Conservation (phyloP, 345 rosid species). For the Salix caprea region DNA sequence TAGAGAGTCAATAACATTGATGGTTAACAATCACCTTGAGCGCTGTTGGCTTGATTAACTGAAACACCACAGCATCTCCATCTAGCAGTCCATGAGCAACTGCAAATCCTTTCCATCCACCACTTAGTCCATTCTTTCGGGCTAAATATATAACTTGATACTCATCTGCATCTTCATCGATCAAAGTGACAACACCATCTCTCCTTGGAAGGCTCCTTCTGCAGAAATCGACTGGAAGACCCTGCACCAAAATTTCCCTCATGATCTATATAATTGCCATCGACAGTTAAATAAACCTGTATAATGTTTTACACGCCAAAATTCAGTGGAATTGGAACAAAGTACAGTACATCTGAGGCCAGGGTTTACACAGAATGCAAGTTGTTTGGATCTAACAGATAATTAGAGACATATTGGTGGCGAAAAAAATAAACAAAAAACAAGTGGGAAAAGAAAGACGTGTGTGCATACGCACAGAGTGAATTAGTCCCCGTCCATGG, state of each 20-base stretch:
- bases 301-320: too few species aligned
- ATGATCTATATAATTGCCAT: neutral
- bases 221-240: constrained; percentile 57
- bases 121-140: constrained; percentile 51
- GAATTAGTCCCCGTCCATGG: too few species aligned
- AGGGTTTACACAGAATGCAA: too few species aligned
- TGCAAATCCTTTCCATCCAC: constrained; percentile 76
- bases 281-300: too few species aligned
- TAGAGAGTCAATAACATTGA: neutral
- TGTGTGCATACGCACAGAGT: too few species aligned
- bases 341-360: too few species aligned
- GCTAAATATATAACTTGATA: constrained; percentile 47
- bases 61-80: constrained; percentile 64
- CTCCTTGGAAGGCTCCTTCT: constrained; percentile 35
- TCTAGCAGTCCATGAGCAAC: constrained; percentile 59
- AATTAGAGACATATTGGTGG: too few species aligned
- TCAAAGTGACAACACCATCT: constrained; percentile 39
- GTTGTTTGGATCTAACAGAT: too few species aligned
- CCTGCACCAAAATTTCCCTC: constrained; percentile 23
- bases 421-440: too few species aligned
- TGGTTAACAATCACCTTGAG: constrained; percentile 38
- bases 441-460: too few species aligned
- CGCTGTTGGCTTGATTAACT: constrained; percentile 38
- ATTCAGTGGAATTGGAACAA: too few species aligned
- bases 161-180: constrained; percentile 44